These are phyloP conservation scores for Blastobotrys apis DNA, from an alignment of 1,139 yeast species.

Conservation along the genomic window DNA sequence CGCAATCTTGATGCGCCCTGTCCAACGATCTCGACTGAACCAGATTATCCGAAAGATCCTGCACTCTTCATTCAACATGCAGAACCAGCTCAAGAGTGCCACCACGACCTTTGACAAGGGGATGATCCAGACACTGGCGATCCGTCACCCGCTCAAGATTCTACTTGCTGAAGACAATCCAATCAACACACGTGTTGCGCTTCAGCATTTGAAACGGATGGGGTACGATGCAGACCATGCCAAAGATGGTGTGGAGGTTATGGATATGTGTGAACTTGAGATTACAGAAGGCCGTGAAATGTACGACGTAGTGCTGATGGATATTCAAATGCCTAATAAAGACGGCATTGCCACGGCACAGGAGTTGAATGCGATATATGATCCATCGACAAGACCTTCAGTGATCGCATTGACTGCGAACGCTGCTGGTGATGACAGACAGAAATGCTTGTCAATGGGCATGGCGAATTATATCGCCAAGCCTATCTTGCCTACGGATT, in stretches of 20 bases:
- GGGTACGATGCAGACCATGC: slow-evolving; percentile 56
- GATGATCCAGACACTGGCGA: slow-evolving; percentile 31
- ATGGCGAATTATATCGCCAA: slow-evolving; percentile 55
- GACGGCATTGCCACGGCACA: slow-evolving; percentile 50
- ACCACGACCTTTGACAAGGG: slow-evolving; percentile 26
- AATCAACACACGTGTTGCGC: slow-evolving; percentile 49
- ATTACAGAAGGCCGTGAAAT: slow-evolving; percentile 31
- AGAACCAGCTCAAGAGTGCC: slow-evolving; percentile 23
- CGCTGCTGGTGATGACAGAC: slow-evolving; percentile 54
- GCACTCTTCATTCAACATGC: slow-evolving; percentile 24
- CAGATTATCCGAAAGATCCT: slow-evolving; percentile 27
- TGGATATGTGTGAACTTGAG: slow-evolving; percentile 40
- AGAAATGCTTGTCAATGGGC: slow-evolving; percentile 46
- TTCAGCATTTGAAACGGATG: slow-evolving; percentile 48
- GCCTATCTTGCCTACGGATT: slow-evolving; percentile 50
- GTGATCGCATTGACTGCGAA: slow-evolving; percentile 54
- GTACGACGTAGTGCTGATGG: slow-evolving; percentile 52
- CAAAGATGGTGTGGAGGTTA: slow-evolving; percentile 50
- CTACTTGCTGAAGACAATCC: slow-evolving; percentile 52
- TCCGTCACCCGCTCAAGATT: slow-evolving; percentile 43
- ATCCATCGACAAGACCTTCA: slow-evolving; percentile 37
- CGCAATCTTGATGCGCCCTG: slow-evolving; percentile 29
- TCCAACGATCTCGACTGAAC: slow-evolving; percentile 26
- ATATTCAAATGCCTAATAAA: slow-evolving; percentile 53
- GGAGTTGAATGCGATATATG: slow-evolving; percentile 33